A percentile compares a stretch with the other conserved stretches of the same genome.
These are phyloP conservation scores for Ceriops zippeliana DNA, from an alignment of 345 rosid species.

Conservation along the genomic window DNA sequence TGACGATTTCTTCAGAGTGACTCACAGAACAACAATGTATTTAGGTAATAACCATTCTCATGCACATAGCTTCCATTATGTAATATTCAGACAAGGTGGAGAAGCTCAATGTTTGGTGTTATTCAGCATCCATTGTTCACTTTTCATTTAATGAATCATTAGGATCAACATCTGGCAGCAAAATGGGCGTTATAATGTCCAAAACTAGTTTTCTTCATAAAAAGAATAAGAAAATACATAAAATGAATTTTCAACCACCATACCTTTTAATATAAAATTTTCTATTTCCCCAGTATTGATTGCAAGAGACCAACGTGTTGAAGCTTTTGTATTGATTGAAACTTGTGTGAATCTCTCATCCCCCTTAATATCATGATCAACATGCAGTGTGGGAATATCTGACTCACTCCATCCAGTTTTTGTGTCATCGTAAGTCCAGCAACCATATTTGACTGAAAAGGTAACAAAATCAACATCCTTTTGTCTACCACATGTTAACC, in stretches of 20 bases:
- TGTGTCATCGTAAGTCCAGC: conserved; percentile 51
- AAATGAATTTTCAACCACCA: not conserved
- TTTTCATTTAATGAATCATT: not conserved
- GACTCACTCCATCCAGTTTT: conserved; percentile 65
- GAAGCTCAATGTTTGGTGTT: not conserved
- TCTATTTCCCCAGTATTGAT: conserved; percentile 65
- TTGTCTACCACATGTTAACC: conserved; percentile 70
- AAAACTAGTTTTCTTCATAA: not conserved
- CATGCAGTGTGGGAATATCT: conserved; percentile 56
- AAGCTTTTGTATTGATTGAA: conserved; percentile 58
- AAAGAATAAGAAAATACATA: not conserved
- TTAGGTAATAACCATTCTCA: not conserved
- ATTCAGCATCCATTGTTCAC: not conserved
- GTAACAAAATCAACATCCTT: conserved; percentile 70
- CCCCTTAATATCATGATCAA: conserved; percentile 36
- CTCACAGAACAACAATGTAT: not conserved
- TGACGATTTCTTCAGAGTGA: no score
- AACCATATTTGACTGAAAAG: conserved; percentile 69
- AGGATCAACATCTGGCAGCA: not conserved
- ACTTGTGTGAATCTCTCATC: conserved; percentile 44
- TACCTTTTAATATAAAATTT: conserved; percentile 70
- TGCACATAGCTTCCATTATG: not conserved
- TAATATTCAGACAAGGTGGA: not conserved
- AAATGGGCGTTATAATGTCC: not conserved
- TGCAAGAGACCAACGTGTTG: conserved; percentile 82